Evolutionary conservation across 768 basidiomycete species (phyloP).

Genomic region (Termitomyces sp.): DNA sequence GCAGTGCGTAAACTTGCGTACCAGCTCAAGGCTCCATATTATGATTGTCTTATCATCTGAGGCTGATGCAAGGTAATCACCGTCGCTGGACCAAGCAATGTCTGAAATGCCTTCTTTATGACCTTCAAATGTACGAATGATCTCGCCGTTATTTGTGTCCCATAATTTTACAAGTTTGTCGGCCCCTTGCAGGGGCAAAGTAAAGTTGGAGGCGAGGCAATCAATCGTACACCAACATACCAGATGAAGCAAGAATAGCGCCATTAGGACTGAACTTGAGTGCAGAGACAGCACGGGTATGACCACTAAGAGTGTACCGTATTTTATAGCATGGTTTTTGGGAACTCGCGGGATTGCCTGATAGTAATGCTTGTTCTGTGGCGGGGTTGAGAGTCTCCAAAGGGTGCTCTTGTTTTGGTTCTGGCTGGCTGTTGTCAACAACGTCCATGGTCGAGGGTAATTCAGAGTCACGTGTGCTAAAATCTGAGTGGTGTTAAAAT

Average conservation of each 20-base stretch:
- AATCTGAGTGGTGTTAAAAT: constrained; percentile 18
- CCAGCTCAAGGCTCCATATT: constrained; percentile 78
- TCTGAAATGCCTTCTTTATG: constrained; percentile 87
- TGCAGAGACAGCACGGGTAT: constrained; percentile 77
- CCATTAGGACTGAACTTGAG: constrained; percentile 91
- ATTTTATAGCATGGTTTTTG: constrained; percentile 51
- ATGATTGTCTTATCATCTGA: constrained; percentile 91
- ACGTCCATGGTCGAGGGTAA: constrained; percentile 8
- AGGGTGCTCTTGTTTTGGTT: not conserved
- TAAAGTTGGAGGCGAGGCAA: constrained; percentile 18
- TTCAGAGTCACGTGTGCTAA: constrained; percentile 16
- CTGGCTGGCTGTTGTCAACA: constrained; percentile 1
- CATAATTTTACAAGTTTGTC: constrained; percentile 83
- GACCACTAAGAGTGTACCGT: constrained; percentile 72
- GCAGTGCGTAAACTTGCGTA: constrained; percentile 24
- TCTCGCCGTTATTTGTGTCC: constrained; percentile 70
- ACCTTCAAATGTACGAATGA: constrained; percentile 68
- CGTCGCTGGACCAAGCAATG: constrained; percentile 84
- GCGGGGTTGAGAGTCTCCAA: not conserved
- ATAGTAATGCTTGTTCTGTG: not conserved
- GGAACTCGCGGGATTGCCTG: constrained; percentile 1
- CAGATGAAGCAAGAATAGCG: constrained; percentile 73
- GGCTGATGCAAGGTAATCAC: constrained; percentile 82
- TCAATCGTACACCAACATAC: constrained; percentile 42
- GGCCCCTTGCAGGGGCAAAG: constrained; percentile 55